Base-by-base conservation (phyloP, 805 yeast genomes). In the Yarrowia sp. region DNA sequence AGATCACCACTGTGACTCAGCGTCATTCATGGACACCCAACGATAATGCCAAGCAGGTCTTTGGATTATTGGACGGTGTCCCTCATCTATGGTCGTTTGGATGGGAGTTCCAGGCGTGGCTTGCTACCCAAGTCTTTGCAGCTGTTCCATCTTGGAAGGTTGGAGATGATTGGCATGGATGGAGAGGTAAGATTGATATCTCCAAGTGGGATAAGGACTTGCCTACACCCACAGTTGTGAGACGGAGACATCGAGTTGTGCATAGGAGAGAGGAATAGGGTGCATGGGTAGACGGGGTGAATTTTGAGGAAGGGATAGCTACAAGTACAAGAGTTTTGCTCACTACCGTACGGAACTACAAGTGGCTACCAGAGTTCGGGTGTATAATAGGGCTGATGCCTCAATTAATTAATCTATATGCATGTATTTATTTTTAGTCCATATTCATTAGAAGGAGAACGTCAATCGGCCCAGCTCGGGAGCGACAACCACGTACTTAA, bases 401-500 rank as follows among this genome's bases (percentile, higher is more conserved):
- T 40, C 61, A 52, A 39, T 55, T 53, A 38, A 39, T 20, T 55
- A 52, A 43, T 58, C 64, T 58, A 58, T 58, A 58, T 42, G 64
- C 64, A 58, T 58, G 64, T 43, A 56, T 39, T 38, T 20, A 53
- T 53, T 53, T 38, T 39, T 20, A 42, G 40, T 42, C 53, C 20
- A 19, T 17, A 24, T n/a, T 13, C 14, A 19, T 73, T 77, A 88
- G 73, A 88, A 86, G 1, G 89, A 77, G 70, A 88, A 84, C 1
- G 88, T 84, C 12, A 88, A 82, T 70, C 84, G 83, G 70, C 87
- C 87, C 43, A 84, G 75, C 67, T 88, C 90, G 0, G 94, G 91
- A 3, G 90, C 88, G 7, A 93, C 89, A 58, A 89, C 79, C 2
- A 91, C 77, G 0, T 89, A 82, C 70, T 90, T 92, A 42, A 86